A percentile compares a stretch with the other conserved stretches of the same genome.
Evolutionary conservation across 2,329 filamentous ascomycete species (phyloP).

Genomic region (Diaporthe sp.): DNA sequence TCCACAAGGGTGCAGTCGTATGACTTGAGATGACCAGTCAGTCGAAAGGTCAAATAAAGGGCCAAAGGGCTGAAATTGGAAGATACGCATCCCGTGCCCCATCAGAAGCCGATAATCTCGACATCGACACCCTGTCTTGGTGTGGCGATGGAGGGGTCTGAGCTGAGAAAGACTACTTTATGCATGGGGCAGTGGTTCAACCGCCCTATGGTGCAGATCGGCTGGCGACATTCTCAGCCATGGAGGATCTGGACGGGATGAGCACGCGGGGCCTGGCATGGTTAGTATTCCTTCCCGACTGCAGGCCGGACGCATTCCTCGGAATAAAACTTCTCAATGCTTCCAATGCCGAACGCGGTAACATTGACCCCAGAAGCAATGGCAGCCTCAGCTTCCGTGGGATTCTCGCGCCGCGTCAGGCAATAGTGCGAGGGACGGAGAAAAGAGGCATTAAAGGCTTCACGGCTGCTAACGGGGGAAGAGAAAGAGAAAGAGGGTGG

Average conservation of each 20-base stretch:
- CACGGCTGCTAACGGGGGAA: too few relatives aligned
- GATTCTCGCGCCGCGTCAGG: background rate
- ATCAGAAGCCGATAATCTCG: background rate
- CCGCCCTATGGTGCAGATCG: constrained; percentile 2
- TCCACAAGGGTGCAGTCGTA: background rate
- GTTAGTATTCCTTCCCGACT: constrained; percentile 4
- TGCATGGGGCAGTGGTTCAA: constrained; percentile 19
- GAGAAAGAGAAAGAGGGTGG: background rate
- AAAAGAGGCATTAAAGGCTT: background rate
- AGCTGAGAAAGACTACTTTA: background rate
- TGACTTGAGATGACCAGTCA: background rate
- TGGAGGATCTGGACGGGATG: constrained; percentile 1
- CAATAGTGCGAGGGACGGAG: background rate
- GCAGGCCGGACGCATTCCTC: background rate
- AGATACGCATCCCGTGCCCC: background rate
- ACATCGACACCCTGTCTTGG: constrained; percentile 5
- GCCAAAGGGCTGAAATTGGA: constrained; percentile 4
- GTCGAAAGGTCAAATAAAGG: constrained; percentile 22
- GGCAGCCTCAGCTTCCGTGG: background rate
- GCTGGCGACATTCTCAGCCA: constrained; percentile 25
- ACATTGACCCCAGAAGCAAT: background rate
- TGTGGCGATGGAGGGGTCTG: constrained; percentile 29
- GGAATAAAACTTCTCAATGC: background rate
- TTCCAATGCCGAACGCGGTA: background rate
- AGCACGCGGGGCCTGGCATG: constrained; percentile 24